Conservation (phyloP, 345 rosid genomes). For the Trapa bicornis region DNA sequence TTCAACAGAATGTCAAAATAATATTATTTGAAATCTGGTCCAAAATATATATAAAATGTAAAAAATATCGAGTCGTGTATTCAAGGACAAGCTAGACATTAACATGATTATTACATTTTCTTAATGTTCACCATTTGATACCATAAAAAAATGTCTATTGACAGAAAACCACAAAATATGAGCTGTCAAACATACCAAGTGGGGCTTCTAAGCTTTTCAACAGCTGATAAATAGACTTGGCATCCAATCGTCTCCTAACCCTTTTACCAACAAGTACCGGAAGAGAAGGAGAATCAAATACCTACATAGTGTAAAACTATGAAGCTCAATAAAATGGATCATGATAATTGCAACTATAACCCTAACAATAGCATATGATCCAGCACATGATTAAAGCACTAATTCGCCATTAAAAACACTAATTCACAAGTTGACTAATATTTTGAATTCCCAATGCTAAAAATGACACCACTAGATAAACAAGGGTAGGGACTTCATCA, state of each 20-base stretch:
- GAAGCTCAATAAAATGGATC: background rate
- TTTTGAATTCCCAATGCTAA: background rate
- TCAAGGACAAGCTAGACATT: background rate
- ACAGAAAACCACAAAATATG: background rate
- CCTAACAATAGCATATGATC: background rate
- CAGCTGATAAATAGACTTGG: slow-evolving; percentile 59
- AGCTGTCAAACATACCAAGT: slow-evolving; percentile 29
- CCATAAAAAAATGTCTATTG: background rate
- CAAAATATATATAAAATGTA: background rate
- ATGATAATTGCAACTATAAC: background rate
- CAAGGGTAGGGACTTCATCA: background rate
- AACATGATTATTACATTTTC: background rate
- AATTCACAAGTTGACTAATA: background rate
- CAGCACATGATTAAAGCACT: background rate
- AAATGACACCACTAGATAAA: background rate
- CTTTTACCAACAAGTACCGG: slow-evolving; percentile 55
- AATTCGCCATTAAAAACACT: background rate
- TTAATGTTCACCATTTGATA: background rate
- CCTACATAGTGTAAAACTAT: slow-evolving; percentile 25
- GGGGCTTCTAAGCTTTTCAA: slow-evolving; percentile 59
- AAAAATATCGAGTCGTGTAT: background rate
- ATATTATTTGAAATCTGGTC: background rate
- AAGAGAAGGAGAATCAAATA: slow-evolving; percentile 69
- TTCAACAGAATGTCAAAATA: background rate
- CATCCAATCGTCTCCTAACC: slow-evolving; percentile 68